A percentile compares a stretch with the other conserved stretches of the same genome.
Conservation (phyloP, 2,329 filamentous ascomycete genomes). For the Tolypocladium tropicale region DNA sequence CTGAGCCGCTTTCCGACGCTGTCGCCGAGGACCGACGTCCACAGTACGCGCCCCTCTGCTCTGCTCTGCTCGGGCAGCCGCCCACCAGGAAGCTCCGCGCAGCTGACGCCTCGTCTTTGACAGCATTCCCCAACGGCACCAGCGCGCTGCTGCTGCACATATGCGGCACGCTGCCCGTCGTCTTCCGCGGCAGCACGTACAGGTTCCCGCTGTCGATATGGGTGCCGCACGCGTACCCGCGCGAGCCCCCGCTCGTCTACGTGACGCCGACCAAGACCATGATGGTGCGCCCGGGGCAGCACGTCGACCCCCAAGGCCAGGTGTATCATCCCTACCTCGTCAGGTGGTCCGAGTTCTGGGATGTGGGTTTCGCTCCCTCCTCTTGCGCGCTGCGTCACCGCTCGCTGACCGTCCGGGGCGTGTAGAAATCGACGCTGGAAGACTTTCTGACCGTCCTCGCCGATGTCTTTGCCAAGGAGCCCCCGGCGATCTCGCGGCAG, state of each 20-base stretch:
- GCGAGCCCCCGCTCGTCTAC: conserved; percentile 76
- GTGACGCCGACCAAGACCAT: conserved; percentile 83
- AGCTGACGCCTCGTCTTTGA: background rate
- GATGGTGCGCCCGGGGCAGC: conserved; percentile 82
- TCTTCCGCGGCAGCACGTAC: conserved; percentile 81
- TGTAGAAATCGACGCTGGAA: conserved; percentile 67
- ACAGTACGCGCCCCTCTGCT: conserved; percentile 58
- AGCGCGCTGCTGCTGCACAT: conserved; percentile 82
- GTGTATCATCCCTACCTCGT: conserved; percentile 94
- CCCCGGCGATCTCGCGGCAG: conserved; percentile 72
- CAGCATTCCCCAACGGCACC: conserved; percentile 80
- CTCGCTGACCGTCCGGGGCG: conserved; percentile 1
- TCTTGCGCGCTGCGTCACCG: background rate
- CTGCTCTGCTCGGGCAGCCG: background rate
- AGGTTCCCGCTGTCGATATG: conserved; percentile 87
- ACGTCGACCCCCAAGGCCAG: conserved; percentile 86
- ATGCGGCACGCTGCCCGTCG: conserved; percentile 79
- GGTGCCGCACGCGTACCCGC: conserved; percentile 84
- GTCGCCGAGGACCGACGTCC: conserved; percentile 82
- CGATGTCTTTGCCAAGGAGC: conserved; percentile 89
- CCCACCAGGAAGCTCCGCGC: background rate
- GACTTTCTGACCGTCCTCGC: conserved; percentile 76
- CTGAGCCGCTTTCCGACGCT: conserved; percentile 73
- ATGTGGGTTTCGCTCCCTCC: conserved; percentile 55
- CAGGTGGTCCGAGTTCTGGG: conserved; percentile 81